Evolutionary conservation across 768 basidiomycete species (phyloP), one percentile per base, ranked within the genome.

Genomic region (Crucibulum laeve): DNA sequence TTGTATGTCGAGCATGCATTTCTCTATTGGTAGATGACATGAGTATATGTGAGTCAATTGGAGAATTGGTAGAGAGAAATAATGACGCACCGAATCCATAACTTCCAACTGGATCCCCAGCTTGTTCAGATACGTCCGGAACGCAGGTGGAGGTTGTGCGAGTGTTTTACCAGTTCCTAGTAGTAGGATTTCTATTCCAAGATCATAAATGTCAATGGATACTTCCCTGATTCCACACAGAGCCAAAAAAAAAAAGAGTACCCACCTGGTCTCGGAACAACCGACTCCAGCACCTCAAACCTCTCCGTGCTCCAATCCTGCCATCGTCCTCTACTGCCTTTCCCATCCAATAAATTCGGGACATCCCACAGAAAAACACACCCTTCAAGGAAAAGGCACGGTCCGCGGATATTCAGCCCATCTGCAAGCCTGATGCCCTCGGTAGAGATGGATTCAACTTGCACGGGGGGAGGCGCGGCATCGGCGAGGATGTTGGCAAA

Each of bases 1-100:
- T 99, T 97, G 63, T 93, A 99, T 0, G 95, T 97, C 21, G 94
- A 86, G 54, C 91, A 93, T 14, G 94, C 95, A 58, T 94, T 96
- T 55, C 90, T 71, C 93, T 88, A n/a, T n/a, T n/a, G n/a, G n/a
- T n/a, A n/a, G n/a, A n/a, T n/a, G n/a, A n/a, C n/a, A n/a, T n/a
- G n/a, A n/a, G n/a, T n/a, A n/a, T n/a, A n/a, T n/a, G n/a, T n/a
- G n/a, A 41, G 25, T 24, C 23, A 45, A 30, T 24, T 19, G 1
- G 19, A 24, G 37, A 15, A 25, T 23, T 40, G 25, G 43, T 22
- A 46, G 24, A 13, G 35, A n/a, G 11, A 10, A 38, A 18, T 26
- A 38, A 19, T 21, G 4, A 69, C 78, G 42, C 49, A 90, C 90
- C 32, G 89, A 88, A 59, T 89, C 87, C 80, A 94, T 91, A 15